A percentile compares a stretch with the other conserved stretches of the same genome.
Conservation (phyloP, 2,329 filamentous ascomycete species). For the Penicillium sp. region DNA sequence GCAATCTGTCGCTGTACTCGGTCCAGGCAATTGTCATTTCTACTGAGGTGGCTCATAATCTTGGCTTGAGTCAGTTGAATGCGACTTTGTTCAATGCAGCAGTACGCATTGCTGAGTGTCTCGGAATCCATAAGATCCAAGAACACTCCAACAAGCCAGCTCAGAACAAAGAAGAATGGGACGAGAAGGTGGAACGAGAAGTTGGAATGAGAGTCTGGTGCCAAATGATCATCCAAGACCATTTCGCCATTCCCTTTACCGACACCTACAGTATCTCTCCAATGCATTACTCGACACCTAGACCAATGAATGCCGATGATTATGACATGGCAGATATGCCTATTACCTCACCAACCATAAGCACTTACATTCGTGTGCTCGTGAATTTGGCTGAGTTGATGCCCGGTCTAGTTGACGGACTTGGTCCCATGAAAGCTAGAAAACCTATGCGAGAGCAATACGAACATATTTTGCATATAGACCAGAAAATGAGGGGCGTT, state of each 20-base stretch:
- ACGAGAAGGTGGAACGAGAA: conserved; percentile 31
- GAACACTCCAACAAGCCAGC: conserved; percentile 10
- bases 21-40: conserved; percentile 42
- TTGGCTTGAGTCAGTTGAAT: conserved; percentile 38
- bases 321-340: conserved; percentile 26
- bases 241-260: conserved; percentile 39
- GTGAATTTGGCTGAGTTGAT: conserved; percentile 36
- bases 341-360: conserved; percentile 21
- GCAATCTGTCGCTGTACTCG: conserved; percentile 31
- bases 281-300: conserved; percentile 34
- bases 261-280: conserved; percentile 41
- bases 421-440: conserved; percentile 34
- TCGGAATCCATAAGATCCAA: conserved; percentile 29
- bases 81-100: conserved; percentile 38
- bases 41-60: conserved; percentile 40
- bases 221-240: conserved; percentile 41
- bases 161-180: conserved; percentile 22
- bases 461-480: conserved; percentile 37
- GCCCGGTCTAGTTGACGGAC: conserved; percentile 35
- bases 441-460: conserved; percentile 39
- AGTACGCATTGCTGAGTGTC: conserved; percentile 38
- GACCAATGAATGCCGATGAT: conserved; percentile 40
- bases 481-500: conserved; percentile 36
- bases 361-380: conserved; percentile 32
- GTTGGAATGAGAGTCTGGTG: conserved; percentile 40